Percentiles rank a stretch among this genome's conserved stretches.
These are phyloP conservation scores for Dalbergia cultrata DNA, from an alignment of 306 rosid species.

Conservation along the genomic window DNA sequence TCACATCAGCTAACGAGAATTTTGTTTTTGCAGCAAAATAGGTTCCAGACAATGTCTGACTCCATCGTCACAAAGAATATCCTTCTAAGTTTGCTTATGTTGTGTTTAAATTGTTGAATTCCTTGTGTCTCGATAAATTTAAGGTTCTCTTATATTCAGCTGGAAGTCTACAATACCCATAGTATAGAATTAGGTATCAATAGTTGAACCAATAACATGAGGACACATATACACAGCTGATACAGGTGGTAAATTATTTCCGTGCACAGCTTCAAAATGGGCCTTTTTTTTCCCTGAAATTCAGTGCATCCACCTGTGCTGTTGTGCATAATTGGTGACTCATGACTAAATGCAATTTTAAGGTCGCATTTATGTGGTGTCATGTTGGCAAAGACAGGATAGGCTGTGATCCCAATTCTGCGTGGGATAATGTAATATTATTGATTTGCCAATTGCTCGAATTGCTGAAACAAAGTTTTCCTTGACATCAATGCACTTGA, in stretches of 20 bases:
- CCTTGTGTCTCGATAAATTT: conserved; percentile 7
- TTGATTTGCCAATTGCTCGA: conserved; percentile 32
- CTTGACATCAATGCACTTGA: conserved; percentile 86
- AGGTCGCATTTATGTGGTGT: conserved; percentile 6
- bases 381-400: conserved; percentile 31
- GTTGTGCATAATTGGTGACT: conserved; percentile 25
- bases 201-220: conserved; percentile 24
- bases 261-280: neutral
- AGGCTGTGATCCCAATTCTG: conserved; percentile 37
- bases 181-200: neutral
- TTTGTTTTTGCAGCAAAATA: conserved; percentile 77
- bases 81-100: conserved; percentile 59
- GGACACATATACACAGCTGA: conserved; percentile 2
- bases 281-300: neutral
- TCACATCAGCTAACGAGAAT: conserved; percentile 42
- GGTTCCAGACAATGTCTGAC: conserved; percentile 95
- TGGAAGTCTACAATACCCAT: conserved; percentile 11
- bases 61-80: conserved; percentile 94
- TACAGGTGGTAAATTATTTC: neutral
- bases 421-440: neutral
- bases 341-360: neutral
- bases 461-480: conserved; percentile 50
- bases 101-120: conserved; percentile 7
- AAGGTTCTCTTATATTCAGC: neutral
- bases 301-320: conserved; percentile 14